Evolutionary conservation across 805 yeast genomes (phyloP), one percentile per base, ranked within the genome.

Genomic region (Wickerhamiella kazuoi): DNA sequence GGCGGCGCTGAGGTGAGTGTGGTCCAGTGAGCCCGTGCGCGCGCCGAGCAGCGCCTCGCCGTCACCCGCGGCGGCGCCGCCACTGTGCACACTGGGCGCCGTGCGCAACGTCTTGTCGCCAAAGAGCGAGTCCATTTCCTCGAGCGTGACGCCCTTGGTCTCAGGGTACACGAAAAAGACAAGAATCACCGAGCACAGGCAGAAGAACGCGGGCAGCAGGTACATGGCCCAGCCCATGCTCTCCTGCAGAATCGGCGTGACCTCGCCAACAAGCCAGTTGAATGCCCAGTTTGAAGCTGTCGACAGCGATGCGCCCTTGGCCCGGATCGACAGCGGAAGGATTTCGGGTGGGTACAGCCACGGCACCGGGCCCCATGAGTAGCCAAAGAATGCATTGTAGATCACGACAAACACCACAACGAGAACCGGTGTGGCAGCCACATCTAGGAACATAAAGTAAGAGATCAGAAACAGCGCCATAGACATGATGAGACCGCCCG

Each of bases 201-300:
- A 83, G 23, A 82, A 79, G 20, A 69, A 56, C 1, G 90, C 87
- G 44, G 87, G 95, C 40, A 84, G 68, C 47, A 86, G 59, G 56
- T 86, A 84, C 39, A 90, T 65, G 43, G 75, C 66, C 93, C 94
- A 86, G 23, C 69, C 65, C 49, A 84, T 79, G 5, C 60, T 40
- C 49, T 78, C 93, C 51, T 83, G 76, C 41, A 84, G 65, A 20
- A 83, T 71, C 2, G 96, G 96, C 0, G 94, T 81, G 72, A 79
- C 71, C 58, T 81, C 90, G 11, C 96, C 95, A 21, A 84, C 95
- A 28, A 86, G 61, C 64, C 83, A 86, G 60, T 84, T 84, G 63
- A 82, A 84, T 5, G 81, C 69, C 96, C 96, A 84, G 56, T 84
- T 86, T 4, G 93, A 72, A 1, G 94, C 94, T 1, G 95, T 84